Base-by-base conservation (phyloP, 345 rosid genomes). In the Brassica nigra region DNA sequence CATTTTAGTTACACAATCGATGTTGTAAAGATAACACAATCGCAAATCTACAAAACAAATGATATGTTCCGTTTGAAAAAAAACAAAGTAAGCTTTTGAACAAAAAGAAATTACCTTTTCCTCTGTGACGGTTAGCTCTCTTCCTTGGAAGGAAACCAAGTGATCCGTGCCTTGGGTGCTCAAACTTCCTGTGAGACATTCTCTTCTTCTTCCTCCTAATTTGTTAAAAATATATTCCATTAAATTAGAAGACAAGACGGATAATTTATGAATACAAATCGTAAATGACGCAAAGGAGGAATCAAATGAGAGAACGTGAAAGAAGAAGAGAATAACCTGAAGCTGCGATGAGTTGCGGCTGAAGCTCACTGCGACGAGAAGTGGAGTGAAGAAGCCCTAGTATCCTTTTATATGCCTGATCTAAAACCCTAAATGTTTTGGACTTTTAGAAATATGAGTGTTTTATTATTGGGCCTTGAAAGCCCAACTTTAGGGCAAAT, bases 111-210 rank as follows among this genome's bases (percentile, higher is more conserved):
- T 5, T n/a, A 52, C 57, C 97, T 77, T 89, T 91, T 79, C 97
- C 97, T 74, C 97, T 87, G 86, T 92, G 96, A 37, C 97, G 94
- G 79, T 89, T 33, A 65, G 94, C 92, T 44, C 97, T 64, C 87
- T 91, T 91, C 87, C 94, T 90, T 1, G 97, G 97, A 66, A 91
- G 89, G 76, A 91, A 91, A 78, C 97, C 97, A 67, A 91, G 91
- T 71, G 94, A 91, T 3, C 97, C 97, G 59, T 91, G 97, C 85
- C 97, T 88, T 39, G 97, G 97, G 86, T 91, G 97, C 87, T 91
- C 97, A 82, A 91, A 91, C 88, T 91, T 91, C 84, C 97, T 80
- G 88, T 91, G 97, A 80, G 97, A 91, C 97, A 91, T 91, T 64
- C 78, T 83, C 70, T 78, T 23, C 70, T 78, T 52, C 8, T 27